Percentiles rank a stretch among this genome's conserved stretches.
These are phyloP conservation scores for Kwoniella mangroviensis DNA, from an alignment of 768 basidiomycete species.

Conservation along the genomic window DNA sequence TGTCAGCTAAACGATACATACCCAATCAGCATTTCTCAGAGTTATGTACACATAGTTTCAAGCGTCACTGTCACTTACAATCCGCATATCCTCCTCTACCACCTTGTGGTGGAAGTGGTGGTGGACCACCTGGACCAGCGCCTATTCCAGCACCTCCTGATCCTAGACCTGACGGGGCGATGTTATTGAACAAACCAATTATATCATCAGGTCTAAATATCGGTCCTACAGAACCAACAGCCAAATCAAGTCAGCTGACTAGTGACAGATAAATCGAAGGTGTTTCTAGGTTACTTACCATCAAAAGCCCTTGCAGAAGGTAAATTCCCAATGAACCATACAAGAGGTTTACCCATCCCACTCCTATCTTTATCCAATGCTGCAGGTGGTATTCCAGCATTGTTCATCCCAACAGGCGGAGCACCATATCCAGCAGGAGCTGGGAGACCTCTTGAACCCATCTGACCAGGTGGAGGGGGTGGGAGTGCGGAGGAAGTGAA, in stretches of 20 bases:
- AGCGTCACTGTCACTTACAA: constrained; percentile 24
- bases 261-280: not conserved
- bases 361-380: constrained; percentile 40
- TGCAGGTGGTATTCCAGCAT: constrained; percentile 5
- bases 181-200: constrained; percentile 77
- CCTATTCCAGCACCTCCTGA: constrained; percentile 6
- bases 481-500: not conserved
- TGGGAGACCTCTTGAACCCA: constrained; percentile 33
- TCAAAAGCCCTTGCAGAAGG: constrained; percentile 78
- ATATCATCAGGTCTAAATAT: constrained; percentile 88
- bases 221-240: constrained; percentile 65
- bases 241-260: not conserved
- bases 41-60: no score
- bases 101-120: not conserved
- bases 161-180: constrained; percentile 29
- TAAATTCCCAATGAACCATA: constrained; percentile 82
- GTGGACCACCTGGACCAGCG: constrained; percentile 13
- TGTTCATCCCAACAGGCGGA: constrained; percentile 45
- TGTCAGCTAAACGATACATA: constrained; percentile 14
- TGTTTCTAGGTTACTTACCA: constrained; percentile 63
- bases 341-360: constrained; percentile 62
- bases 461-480: not conserved
- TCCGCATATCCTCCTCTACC: constrained; percentile 32
- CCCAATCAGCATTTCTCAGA: not conserved
- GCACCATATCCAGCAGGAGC: constrained; percentile 42